Evolutionary conservation across 208 protist genomes (phyloP), one percentile per base, ranked within the genome.

Genomic region (Tritrichomonas musculus): DNA sequence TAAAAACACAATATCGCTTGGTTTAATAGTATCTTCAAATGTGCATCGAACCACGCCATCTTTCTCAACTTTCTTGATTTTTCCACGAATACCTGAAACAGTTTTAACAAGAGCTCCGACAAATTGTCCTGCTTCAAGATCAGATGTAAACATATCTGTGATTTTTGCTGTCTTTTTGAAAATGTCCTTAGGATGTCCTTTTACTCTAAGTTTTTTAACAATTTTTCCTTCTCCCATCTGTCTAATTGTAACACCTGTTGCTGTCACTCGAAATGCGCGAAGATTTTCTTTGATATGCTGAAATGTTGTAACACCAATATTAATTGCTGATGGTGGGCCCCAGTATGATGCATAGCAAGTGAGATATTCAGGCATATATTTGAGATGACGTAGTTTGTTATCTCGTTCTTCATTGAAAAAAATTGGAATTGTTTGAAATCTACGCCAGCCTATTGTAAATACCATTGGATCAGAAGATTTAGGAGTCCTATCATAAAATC

Each of bases 171-270:
- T 99, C 49, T 99, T 99, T 95, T 99, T 99, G 69, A 97, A 95
- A 17, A 99, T 97, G 95, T 99, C 98, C 60, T 96, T 94, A 0
- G 99, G 98, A 49, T 95, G 95, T 50, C 99, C 99, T 9, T 97
- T 97, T 33, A 99, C 96, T 95, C 99, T 99, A 44, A 99, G 96
- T 96, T 99, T 99, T 96, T 99, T 99, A 41, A 99, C 98, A 66
- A 99, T 97, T 9, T 94, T 95, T 53, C 98, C 97, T 30, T 95
- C 94, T 39, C 97, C 94, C 94, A 99, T 97, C 50, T 98, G 96
- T 93, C 99, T 98, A n/a, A 99, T 95, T 3, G 99, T 97, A 88
- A 98, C 98, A 66, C 95, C 96, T 22, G 95, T 96, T 0, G 93
- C 93, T 20, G 50, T 50, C 0, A 92, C 33, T 47, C 88, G 25